Evolutionary conservation across 2,329 filamentous ascomycete genomes (phyloP).

Genomic region (Myriosclerotinia scirpicola): DNA sequence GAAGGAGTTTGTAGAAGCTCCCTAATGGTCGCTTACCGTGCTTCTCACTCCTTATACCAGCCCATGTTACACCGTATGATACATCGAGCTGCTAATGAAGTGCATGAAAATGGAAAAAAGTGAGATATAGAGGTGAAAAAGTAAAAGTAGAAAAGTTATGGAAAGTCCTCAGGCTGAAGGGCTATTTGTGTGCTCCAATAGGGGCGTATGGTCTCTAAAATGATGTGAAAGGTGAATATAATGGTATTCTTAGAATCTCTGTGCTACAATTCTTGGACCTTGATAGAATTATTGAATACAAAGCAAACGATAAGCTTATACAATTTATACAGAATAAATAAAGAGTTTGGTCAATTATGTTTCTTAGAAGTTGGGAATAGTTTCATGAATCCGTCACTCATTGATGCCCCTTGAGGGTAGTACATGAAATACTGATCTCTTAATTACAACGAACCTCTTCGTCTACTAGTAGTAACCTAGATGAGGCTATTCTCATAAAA

Average conservation of each 20-base stretch:
- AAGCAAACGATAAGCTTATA: no score
- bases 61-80: not conserved
- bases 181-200: not conserved
- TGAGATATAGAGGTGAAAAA: not conserved
- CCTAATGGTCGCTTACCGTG: not conserved
- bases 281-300: no score
- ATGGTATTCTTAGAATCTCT: no score
- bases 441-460: no score
- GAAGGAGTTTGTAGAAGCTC: not conserved
- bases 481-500: not conserved
- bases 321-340: no score
- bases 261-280: no score
- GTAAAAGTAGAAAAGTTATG: not conserved
- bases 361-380: no score
- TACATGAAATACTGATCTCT: not conserved
- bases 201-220: no score
- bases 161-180: not conserved
- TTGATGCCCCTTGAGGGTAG: not conserved
- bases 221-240: no score
- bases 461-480: no score
- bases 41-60: not conserved
- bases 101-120: not conserved
- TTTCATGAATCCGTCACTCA: no score
- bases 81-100: not conserved
- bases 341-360: no score